Base-by-base conservation (phyloP, 192 early-diverging fungal genomes). In the Umbelopsis sp. region DNA sequence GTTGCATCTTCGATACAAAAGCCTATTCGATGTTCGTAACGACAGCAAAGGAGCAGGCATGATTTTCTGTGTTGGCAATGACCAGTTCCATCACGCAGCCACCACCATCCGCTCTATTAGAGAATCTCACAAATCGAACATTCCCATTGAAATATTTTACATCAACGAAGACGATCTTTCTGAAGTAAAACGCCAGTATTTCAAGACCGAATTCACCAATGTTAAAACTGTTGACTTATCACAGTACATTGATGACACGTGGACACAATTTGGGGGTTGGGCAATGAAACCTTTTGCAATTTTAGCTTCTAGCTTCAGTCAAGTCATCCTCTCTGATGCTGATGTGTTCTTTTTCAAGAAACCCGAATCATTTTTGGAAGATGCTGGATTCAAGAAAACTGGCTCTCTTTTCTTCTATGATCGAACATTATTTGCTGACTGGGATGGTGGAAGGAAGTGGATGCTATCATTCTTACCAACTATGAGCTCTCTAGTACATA, bases 261-360 rank as follows among this genome's bases (percentile, higher is more conserved):
- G 52, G 34, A 80, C 82, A 36, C 66, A 81, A 8, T 72, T 86
- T 67, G 65, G 51, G 14, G 87, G 86, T 11, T 91, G 88, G 88
- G 80, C 85, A 0, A 82, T 89, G 59, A 92, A 92, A 50, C 86
- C 90, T 0, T 91, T 87, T 78, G 85, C 90, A 0, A 50, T 92
- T 43, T 47, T 92, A 16, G 86, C 87, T 0, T 81, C 85, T 0
- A 75, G 50, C n/a, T 92, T 90, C 74, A 73, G 74, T 43, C 81
- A 90, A 24, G 80, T 81, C 26, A 87, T 92, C 56, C 75, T 91
- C 66, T 73, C 90, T 25, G 90, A 92, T 75, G 80, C 90, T 2
- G 90, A 91, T 66, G 88, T 85, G 12, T 71, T 89, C 41, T 91
- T 90, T 52, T 52, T 92, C n/a, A 85, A 88, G 72, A 66, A 80